These are phyloP conservation scores for Ramalina peruviana DNA, from an alignment of 495 filamentous ascomycete genomes.

Conservation along the genomic window DNA sequence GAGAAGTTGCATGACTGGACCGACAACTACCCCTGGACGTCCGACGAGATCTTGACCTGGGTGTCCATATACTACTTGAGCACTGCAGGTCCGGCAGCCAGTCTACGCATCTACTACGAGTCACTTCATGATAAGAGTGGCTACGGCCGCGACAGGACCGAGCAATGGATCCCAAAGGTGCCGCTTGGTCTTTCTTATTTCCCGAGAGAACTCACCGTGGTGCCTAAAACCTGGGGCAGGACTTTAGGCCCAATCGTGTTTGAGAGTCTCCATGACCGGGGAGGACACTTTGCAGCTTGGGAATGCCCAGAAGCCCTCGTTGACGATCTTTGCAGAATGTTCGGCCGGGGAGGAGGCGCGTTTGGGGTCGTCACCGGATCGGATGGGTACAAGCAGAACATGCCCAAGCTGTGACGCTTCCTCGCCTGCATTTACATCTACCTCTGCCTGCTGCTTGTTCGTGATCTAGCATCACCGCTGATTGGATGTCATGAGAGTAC, in stretches of 20 bases:
- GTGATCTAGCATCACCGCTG: neutral
- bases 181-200: constrained; percentile 41
- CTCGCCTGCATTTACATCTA: neutral
- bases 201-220: constrained; percentile 33
- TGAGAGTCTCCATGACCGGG: constrained; percentile 35
- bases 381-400: constrained; percentile 15
- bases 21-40: constrained; percentile 51
- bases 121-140: constrained; percentile 15
- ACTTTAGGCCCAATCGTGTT: constrained; percentile 40
- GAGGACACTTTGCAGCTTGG: constrained; percentile 52
- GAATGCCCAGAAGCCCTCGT: constrained; percentile 42
- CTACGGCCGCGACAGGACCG: constrained; percentile 1
- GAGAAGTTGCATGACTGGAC: constrained; percentile 60
- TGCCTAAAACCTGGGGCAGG: constrained; percentile 36
- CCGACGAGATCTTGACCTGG: constrained; percentile 56
- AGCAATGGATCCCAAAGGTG: constrained; percentile 27
- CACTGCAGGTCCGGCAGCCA: constrained; percentile 40
- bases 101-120: constrained; percentile 48
- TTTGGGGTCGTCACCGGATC: constrained; percentile 21
- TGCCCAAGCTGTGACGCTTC: neutral
- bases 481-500: neutral
- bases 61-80: constrained; percentile 48
- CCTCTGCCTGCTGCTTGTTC: neutral
- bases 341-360: constrained; percentile 29
- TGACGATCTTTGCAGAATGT: constrained; percentile 43